Conservation (phyloP, 1,139 yeast species). For the Sporopachydermia cereana region DNA sequence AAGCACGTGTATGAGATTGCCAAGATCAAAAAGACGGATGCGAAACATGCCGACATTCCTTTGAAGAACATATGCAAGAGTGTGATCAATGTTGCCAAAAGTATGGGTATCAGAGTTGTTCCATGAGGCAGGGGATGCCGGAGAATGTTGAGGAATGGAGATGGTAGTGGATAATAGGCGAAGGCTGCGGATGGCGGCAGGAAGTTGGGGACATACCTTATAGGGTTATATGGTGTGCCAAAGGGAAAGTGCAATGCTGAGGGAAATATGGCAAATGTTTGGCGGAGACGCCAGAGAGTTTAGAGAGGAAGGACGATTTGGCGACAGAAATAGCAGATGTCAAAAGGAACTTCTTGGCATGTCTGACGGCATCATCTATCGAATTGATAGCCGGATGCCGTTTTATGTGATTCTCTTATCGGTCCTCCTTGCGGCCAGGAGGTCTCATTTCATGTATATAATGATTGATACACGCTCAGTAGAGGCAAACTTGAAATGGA, state of each 20-base stretch:
- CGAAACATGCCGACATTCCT: slow-evolving; percentile 59
- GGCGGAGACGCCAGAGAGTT: not conserved
- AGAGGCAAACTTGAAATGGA: too few species aligned
- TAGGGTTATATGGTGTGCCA: too few species aligned
- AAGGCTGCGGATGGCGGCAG: not conserved
- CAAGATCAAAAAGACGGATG: slow-evolving; percentile 81
- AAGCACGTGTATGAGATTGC: slow-evolving; percentile 95
- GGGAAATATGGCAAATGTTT: not conserved
- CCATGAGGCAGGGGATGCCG: slow-evolving; percentile 28
- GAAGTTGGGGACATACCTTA: not conserved
- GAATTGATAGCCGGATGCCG: too few species aligned
- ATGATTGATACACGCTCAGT: too few species aligned
- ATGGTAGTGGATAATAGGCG: not conserved
- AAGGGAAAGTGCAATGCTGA: too few species aligned
- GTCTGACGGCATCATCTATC: too few species aligned
- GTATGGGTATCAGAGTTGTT: slow-evolving; percentile 76
- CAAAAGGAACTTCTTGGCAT: too few species aligned
- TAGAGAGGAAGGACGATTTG: not conserved
- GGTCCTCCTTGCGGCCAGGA: too few species aligned
- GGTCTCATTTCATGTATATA: too few species aligned
- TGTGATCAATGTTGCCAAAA: slow-evolving; percentile 75
- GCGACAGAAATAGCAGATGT: not conserved
- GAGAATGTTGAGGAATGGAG: not conserved
- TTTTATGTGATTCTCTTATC: too few species aligned
- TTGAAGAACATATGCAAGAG: slow-evolving; percentile 72